Evolutionary conservation across 345 rosid genomes (phyloP).

Genomic region (Mangifera indica): DNA sequence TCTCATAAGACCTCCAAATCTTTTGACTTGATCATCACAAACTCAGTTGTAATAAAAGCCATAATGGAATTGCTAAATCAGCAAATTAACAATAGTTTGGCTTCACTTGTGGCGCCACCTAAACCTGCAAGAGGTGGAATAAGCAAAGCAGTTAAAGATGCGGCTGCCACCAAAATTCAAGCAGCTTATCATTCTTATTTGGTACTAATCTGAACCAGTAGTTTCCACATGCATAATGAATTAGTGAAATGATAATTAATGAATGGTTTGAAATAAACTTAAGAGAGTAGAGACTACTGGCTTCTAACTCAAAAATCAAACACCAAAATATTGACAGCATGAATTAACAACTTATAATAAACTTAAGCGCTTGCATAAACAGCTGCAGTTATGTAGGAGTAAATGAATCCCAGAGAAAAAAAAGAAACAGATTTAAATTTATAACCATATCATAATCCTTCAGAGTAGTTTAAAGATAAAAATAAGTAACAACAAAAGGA

Average conservation of each 20-base stretch:
- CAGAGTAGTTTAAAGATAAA: background rate
- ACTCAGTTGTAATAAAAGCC: slow-evolving; percentile 19
- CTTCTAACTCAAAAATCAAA: background rate
- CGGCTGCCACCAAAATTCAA: slow-evolving; percentile 62
- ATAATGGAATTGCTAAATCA: slow-evolving; percentile 13
- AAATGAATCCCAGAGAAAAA: no score
- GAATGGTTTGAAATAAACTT: background rate
- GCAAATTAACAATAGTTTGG: slow-evolving; percentile 1
- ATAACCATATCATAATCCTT: background rate
- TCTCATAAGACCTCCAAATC: slow-evolving; percentile 33
- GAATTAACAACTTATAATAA: background rate
- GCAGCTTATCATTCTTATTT: slow-evolving; percentile 53
- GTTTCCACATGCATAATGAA: background rate
- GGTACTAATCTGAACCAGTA: slow-evolving; percentile 27
- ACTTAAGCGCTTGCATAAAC: background rate
- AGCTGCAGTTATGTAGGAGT: no score
- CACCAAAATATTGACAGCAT: background rate
- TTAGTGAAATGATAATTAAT: background rate
- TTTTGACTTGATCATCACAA: slow-evolving; percentile 29
- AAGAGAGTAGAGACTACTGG: background rate
- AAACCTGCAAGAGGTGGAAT: slow-evolving; percentile 6
- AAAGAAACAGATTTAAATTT: no score
- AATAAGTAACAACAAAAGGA: background rate
- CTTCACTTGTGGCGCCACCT: slow-evolving; percentile 8
- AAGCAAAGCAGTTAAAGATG: slow-evolving; percentile 32